Percentiles rank a stretch among this genome's conserved stretches.
Evolutionary conservation across 2,329 filamentous ascomycete genomes (phyloP).

Genomic region (Xylariaceae sp.): DNA sequence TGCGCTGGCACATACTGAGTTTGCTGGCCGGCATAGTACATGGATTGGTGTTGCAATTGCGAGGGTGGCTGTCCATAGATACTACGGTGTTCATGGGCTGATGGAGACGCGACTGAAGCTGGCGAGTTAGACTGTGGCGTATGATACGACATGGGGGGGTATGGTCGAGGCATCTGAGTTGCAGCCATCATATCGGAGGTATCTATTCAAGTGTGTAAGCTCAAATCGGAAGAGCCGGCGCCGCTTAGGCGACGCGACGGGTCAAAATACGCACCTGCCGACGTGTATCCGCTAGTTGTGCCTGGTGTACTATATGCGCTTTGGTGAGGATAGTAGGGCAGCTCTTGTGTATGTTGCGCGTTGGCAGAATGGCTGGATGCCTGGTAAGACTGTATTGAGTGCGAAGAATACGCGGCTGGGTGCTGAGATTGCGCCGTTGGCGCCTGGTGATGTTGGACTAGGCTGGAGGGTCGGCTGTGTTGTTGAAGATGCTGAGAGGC

Average conservation of each 20-base stretch:
- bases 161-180: constrained; percentile 66
- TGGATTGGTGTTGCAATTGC: constrained; percentile 71
- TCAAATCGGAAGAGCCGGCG: neutral
- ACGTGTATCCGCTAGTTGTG: constrained; percentile 76
- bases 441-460: constrained; percentile 66
- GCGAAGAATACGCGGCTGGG: constrained; percentile 62
- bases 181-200: constrained; percentile 64
- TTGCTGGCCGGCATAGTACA: constrained; percentile 65
- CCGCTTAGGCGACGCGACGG: too few species aligned
- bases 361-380: constrained; percentile 57
- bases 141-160: constrained; percentile 86
- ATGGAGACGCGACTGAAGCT: constrained; percentile 84
- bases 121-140: constrained; percentile 94
- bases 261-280: constrained; percentile 62
- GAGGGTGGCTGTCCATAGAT: constrained; percentile 77
- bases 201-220: constrained; percentile 37
- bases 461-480: constrained; percentile 63
- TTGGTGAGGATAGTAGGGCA: constrained; percentile 72
- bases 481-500: constrained; percentile 60
- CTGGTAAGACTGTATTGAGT: constrained; percentile 64
- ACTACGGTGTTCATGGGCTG: constrained; percentile 79
- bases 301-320: constrained; percentile 80
- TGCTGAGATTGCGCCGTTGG: constrained; percentile 57
- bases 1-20: constrained; percentile 63
- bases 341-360: constrained; percentile 60